Conservation (phyloP, 2,329 filamentous ascomycete species). For the Annulohypoxylon truncatum region DNA sequence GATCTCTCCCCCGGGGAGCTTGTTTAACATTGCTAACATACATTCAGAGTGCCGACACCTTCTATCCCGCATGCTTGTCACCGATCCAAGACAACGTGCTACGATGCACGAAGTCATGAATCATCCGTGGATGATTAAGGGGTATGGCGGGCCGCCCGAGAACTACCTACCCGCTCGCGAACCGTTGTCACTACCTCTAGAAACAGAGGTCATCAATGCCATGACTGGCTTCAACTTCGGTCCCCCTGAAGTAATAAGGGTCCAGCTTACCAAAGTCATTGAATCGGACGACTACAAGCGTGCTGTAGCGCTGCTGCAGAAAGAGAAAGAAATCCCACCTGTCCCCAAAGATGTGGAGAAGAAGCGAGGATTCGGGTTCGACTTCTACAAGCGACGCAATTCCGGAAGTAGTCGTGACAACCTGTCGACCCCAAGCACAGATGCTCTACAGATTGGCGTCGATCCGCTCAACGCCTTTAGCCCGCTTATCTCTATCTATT, state of each 20-base stretch:
- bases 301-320: conserved; percentile 77
- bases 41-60: conserved; percentile 87
- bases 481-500: conserved; percentile 93
- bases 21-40: conserved; percentile 51
- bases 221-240: conserved; percentile 99
- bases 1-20: conserved; percentile 6
- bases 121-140: conserved; percentile 96
- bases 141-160: conserved; percentile 85
- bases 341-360: conserved; percentile 78
- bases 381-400: conserved; percentile 95
- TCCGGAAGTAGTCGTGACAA: conserved; percentile 91
- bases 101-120: conserved; percentile 91
- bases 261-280: conserved; percentile 85
- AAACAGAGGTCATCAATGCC: conserved; percentile 83
- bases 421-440: conserved; percentile 82
- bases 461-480: conserved; percentile 95
- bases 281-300: conserved; percentile 95
- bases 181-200: conserved; percentile 85
- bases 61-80: conserved; percentile 94
- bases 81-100: conserved; percentile 87
- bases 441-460: conserved; percentile 82
- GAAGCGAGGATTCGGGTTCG: conserved; percentile 86
- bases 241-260: conserved; percentile 81
- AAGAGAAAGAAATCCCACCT: conserved; percentile 71
- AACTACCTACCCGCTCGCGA: conserved; percentile 88